Conservation (phyloP, 192 early-diverging fungal genomes). For the Backusella tarrabulga region DNA sequence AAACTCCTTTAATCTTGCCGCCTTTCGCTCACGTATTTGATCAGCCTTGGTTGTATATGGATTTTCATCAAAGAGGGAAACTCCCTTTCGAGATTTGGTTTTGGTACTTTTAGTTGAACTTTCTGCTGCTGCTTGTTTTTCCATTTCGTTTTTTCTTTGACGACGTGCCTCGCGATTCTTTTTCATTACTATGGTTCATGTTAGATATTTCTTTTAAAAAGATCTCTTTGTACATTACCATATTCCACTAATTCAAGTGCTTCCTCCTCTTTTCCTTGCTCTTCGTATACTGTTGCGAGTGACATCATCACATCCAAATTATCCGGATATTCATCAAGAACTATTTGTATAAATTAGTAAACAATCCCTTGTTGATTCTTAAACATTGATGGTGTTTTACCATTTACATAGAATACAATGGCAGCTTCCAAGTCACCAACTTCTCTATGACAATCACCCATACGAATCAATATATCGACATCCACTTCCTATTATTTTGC, state of each 20-base stretch:
- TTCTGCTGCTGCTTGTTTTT: not conserved
- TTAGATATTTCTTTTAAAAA: not conserved
- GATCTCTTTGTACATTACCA: constrained; percentile 24
- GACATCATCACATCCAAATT: constrained; percentile 66
- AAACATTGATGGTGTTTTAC: constrained; percentile 25
- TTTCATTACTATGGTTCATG: constrained; percentile 13
- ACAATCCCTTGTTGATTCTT: not conserved
- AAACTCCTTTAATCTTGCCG: not conserved
- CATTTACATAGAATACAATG: constrained; percentile 53
- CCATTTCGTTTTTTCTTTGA: not conserved
- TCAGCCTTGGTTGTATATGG: not conserved
- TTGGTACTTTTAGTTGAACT: not conserved
- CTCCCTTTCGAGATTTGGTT: not conserved
- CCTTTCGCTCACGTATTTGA: not conserved
- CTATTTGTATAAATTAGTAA: constrained; percentile 20
- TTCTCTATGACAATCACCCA: constrained; percentile 62
- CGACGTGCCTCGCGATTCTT: constrained; percentile 12
- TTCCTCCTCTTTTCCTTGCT: constrained; percentile 56
- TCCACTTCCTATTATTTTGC: constrained; percentile 29
- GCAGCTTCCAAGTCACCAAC: constrained; percentile 62
- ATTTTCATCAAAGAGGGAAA: constrained; percentile 30
- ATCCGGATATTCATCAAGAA: constrained; percentile 56
- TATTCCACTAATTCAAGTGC: constrained; percentile 50
- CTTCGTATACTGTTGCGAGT: constrained; percentile 72
- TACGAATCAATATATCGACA: constrained; percentile 45